Evolutionary conservation across 2,329 filamentous ascomycete species (phyloP).

Genomic region (Capronia americana): DNA sequence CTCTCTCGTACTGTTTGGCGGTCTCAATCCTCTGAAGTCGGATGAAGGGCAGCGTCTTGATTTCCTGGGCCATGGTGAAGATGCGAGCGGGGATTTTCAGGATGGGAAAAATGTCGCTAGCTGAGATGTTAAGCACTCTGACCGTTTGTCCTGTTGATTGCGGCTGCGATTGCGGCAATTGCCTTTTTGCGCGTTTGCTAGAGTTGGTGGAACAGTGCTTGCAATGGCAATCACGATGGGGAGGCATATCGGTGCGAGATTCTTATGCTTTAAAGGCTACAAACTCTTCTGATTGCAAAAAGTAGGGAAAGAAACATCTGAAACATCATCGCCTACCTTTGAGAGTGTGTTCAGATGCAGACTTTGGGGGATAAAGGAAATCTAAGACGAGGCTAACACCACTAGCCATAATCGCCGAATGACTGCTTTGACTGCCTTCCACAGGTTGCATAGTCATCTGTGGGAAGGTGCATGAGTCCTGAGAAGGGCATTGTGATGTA

Average conservation of each 20-base stretch:
- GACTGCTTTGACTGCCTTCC: neutral
- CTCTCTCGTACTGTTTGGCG: slow-evolving; percentile 8
- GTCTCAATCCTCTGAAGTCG: slow-evolving; percentile 5
- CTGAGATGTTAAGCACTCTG: slow-evolving; percentile 11
- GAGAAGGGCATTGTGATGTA: slow-evolving; percentile 18
- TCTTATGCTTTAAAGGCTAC: slow-evolving; percentile 3
- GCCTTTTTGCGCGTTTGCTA: slow-evolving; percentile 15
- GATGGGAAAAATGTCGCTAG: slow-evolving; percentile 3
- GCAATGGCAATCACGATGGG: slow-evolving; percentile 18
- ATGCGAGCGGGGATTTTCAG: slow-evolving; percentile 8
- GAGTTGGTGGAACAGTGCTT: slow-evolving; percentile 17
- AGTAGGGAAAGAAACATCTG: neutral
- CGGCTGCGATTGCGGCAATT: neutral
- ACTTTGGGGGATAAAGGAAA: neutral
- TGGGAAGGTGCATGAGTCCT: neutral
- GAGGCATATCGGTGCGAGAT: neutral
- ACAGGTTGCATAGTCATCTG: neutral
- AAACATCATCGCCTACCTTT: slow-evolving; percentile 4
- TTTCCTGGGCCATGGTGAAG: neutral
- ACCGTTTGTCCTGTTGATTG: slow-evolving; percentile 14
- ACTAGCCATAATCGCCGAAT: neutral
- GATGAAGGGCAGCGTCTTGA: neutral
- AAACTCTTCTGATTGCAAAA: neutral
- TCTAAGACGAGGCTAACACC: slow-evolving; percentile 15
- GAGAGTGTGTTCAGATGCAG: neutral